Conservation (phyloP, 306 rosid species). For the Rubus parviflorus region DNA sequence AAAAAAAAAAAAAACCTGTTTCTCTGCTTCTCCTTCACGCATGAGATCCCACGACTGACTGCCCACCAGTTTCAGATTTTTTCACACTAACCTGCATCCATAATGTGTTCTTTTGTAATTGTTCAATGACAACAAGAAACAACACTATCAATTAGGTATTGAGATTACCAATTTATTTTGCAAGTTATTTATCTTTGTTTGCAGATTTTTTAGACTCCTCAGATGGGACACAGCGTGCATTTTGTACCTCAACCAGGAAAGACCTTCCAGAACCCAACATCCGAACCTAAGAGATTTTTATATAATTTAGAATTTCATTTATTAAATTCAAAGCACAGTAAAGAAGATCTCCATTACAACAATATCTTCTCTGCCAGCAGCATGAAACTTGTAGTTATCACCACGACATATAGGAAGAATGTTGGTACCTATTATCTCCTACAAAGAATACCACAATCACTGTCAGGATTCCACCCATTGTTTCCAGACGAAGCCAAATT, state of each 20-base stretch:
- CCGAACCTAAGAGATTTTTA: slow-evolving; percentile 58
- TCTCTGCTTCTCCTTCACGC: slow-evolving; percentile 95
- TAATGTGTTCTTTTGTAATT: slow-evolving; percentile 13
- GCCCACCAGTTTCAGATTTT: slow-evolving; percentile 69
- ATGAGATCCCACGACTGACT: slow-evolving; percentile 78
- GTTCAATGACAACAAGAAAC: slow-evolving; percentile 15
- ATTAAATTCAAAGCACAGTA: slow-evolving; percentile 20
- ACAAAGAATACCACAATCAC: slow-evolving; percentile 29
- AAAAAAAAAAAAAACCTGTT: slow-evolving; percentile 79
- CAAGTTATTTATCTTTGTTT: slow-evolving; percentile 52
- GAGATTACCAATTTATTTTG: slow-evolving; percentile 72
- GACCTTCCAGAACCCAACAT: slow-evolving; percentile 97
- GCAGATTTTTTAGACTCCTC: slow-evolving; percentile 49
- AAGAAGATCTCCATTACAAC: slow-evolving; percentile 54
- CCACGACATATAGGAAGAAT: slow-evolving; percentile 70
- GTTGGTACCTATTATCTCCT: slow-evolving; percentile 81
- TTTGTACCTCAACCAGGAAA: slow-evolving; percentile 87
- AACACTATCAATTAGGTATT: slow-evolving; percentile 16
- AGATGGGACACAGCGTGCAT: slow-evolving; percentile 57
- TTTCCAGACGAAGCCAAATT: slow-evolving; percentile 19
- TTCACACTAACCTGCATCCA: slow-evolving; percentile 67
- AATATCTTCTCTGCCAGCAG: slow-evolving; percentile 97
- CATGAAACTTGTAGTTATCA: slow-evolving; percentile 88
- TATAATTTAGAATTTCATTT: slow-evolving; percentile 30
- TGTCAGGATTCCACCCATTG: slow-evolving; percentile 27